Conservation (phyloP, 306 rosid genomes). For the Vigna nakashimae region DNA sequence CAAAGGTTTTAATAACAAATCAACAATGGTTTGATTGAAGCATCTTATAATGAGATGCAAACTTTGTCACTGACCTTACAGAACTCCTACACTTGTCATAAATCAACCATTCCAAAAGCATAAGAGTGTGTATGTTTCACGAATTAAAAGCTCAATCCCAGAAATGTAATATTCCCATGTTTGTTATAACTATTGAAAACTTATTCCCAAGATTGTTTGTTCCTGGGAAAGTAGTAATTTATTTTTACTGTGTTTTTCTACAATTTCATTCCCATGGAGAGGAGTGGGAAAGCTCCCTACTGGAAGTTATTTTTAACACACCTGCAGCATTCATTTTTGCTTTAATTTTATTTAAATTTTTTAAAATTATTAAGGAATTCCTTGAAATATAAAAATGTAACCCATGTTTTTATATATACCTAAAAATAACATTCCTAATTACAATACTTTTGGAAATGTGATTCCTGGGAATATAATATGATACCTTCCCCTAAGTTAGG, state of each 20-base stretch:
- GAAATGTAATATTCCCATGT: not conserved
- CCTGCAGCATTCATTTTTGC: not conserved
- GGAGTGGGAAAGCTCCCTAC: not conserved
- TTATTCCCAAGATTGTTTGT: no score
- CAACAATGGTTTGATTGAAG: constrained; percentile 2
- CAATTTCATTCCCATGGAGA: not conserved
- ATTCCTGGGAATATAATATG: not conserved
- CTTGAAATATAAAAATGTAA: no score
- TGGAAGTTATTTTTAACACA: not conserved
- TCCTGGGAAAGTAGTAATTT: no score
- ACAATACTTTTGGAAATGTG: not conserved
- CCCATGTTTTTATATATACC: not conserved
- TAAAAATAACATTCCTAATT: not conserved
- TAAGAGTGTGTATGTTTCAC: not conserved
- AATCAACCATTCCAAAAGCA: not conserved
- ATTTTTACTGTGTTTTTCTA: no score
- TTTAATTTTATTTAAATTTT: no score
- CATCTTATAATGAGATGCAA: not conserved
- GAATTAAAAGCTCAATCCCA: not conserved
- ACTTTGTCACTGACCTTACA: not conserved
- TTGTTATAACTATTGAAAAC: not conserved
- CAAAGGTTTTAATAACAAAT: constrained; percentile 4
- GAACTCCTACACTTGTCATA: not conserved
- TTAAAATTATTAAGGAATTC: no score
- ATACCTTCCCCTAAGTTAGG: not conserved